These are phyloP conservation scores for Sugiyamaella mastotermitis DNA, from an alignment of 805 yeast species.

Conservation along the genomic window DNA sequence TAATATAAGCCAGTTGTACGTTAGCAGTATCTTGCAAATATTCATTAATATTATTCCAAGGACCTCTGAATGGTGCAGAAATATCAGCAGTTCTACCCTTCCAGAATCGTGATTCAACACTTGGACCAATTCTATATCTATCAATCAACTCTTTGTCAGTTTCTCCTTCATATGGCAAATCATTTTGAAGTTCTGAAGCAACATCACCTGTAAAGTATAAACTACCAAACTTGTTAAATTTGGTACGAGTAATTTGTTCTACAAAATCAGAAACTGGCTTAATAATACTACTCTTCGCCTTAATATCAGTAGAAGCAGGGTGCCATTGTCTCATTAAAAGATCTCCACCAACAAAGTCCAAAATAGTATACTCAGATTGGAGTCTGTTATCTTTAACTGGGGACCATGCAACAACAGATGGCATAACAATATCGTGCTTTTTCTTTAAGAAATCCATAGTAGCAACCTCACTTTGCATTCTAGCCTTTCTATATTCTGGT, in stretches of 20 bases:
- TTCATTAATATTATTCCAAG: constrained; percentile 67
- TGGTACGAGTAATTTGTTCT: constrained; percentile 44
- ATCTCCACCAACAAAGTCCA: constrained; percentile 76
- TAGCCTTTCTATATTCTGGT: constrained; percentile 46
- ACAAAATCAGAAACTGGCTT: constrained; percentile 69
- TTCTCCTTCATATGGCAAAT: constrained; percentile 58
- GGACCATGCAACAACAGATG: constrained; percentile 62
- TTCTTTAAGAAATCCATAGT: constrained; percentile 74
- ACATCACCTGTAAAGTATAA: constrained; percentile 74
- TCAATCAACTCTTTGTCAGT: constrained; percentile 43
- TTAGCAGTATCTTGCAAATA: constrained; percentile 58
- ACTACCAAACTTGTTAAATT: constrained; percentile 74
- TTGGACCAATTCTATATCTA: constrained; percentile 91
- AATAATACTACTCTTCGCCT: constrained; percentile 46
- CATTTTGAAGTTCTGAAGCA: constrained; percentile 36
- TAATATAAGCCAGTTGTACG: constrained; percentile 58
- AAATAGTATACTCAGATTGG: constrained; percentile 68
- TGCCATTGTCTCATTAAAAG: constrained; percentile 87
- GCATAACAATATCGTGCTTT: constrained; percentile 64
- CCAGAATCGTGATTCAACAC: constrained; percentile 72
- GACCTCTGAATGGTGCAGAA: constrained; percentile 55
- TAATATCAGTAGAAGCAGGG: constrained; percentile 62
- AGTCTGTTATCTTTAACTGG: constrained; percentile 60
- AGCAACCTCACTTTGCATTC: constrained; percentile 86
- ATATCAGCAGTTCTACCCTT: constrained; percentile 54